Evolutionary conservation across 2,329 filamentous ascomycete species (phyloP), one percentile per base, ranked within the genome.

Genomic region (Metarhizium sp.): DNA sequence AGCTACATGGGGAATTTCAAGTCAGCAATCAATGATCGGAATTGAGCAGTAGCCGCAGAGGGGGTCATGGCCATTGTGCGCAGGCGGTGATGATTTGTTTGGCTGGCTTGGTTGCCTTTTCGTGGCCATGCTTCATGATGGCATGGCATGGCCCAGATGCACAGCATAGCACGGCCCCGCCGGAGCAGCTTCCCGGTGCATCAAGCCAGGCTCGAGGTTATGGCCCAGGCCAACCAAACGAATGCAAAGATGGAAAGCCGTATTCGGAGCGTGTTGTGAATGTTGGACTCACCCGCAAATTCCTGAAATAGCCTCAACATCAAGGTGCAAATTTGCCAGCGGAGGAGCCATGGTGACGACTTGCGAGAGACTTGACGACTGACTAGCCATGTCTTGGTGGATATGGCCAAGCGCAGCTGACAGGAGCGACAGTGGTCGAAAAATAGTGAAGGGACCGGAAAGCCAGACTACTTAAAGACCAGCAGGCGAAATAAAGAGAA

Each of bases 281-380:
- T 4, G 4, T 20, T 29, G 5, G 29, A 64, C 82, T 64, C 71
- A 88, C 86, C 87, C 92, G 73, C 87, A 91, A 64, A 96, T 96
- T 54, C 92, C 92, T 63, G 90, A 95, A 64, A 96, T 85, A 58
- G 92, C 91, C 67, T 94, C 89, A 58, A 96, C 85, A 69, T 96
- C 88, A 62, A 96, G 78, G 70, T 88, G 86, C 59, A 83, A 69
- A n/a, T 74, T 76, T 42, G 66, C 73, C 20, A 79, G 79, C 4
- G 80, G 78, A 51, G 80, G 80, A 52, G 75, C 78, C 78, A 82
- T 82, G 63, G 59, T 55, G 52, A 30, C 43, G 18, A 38, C 25
- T 13, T 40, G 36, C 8, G 13, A 11, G 20, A 6, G 29, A 11
- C 51, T 25, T 25, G 36, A 16, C 13, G 14, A 40, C 11, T 25